Evolutionary conservation across 2,329 filamentous ascomycete species (phyloP).

Genomic region (Fusarium nurragi): DNA sequence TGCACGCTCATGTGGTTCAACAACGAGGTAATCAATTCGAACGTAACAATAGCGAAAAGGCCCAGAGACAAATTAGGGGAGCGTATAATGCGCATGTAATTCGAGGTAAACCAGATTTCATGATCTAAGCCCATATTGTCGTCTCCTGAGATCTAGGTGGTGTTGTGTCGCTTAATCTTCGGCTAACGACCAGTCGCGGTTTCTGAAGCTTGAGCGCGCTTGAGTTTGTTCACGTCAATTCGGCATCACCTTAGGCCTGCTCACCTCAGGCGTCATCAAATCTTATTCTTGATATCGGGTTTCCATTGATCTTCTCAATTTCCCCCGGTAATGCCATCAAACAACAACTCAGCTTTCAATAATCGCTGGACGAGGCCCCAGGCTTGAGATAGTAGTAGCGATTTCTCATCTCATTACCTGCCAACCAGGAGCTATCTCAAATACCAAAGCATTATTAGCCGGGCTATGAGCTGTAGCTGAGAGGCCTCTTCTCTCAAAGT

Average conservation of each 20-base stretch:
- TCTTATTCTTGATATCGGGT: not conserved
- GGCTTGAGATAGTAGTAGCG: not conserved
- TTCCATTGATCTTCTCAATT: not conserved
- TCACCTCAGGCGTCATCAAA: slow-evolving; percentile 8
- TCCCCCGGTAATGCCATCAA: no score
- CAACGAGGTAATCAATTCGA: not conserved
- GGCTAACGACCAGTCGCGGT: slow-evolving; percentile 29
- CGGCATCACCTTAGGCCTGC: slow-evolving; percentile 21
- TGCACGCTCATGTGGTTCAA: not conserved
- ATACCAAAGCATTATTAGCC: not conserved
- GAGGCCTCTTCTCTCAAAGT: not conserved
- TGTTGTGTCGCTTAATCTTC: slow-evolving; percentile 37
- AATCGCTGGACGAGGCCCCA: not conserved
- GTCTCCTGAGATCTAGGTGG: no score
- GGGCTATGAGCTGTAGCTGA: slow-evolving; percentile 22
- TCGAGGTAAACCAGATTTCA: no score
- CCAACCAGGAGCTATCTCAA: not conserved
- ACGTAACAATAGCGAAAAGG: not conserved
- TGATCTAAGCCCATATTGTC: not conserved
- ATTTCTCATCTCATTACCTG: slow-evolving; percentile 3
- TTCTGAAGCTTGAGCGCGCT: slow-evolving; percentile 22
- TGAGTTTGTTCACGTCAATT: slow-evolving; percentile 17
- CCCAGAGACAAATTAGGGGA: rapidly evolving
- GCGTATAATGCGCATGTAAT: no score
- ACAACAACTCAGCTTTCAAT: not conserved